Percentiles rank a stretch among this genome's conserved stretches.
Evolutionary conservation across 495 filamentous ascomycete species (phyloP).

Genomic region (Staphylotrichum longicolle): DNA sequence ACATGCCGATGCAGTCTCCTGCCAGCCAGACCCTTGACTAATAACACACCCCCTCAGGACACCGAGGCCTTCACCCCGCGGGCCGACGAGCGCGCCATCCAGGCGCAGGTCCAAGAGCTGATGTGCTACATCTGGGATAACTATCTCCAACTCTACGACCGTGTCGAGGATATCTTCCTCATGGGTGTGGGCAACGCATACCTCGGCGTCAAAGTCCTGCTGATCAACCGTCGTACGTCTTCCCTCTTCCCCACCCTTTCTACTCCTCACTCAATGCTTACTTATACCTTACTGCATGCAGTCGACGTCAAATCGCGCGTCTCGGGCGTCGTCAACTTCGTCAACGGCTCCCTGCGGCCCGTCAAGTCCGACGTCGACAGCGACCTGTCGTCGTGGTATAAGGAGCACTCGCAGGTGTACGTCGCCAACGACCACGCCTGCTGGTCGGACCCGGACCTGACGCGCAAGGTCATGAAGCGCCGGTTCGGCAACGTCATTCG

Average conservation of each 20-base stretch:
- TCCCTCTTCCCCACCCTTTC: not conserved
- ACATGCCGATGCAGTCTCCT: too few species aligned
- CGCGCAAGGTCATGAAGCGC: constrained; percentile 59
- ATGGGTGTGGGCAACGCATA: constrained; percentile 81
- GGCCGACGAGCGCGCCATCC: constrained; percentile 36
- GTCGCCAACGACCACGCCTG: constrained; percentile 68
- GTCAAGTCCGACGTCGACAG: constrained; percentile 62
- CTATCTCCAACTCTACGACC: constrained; percentile 78
- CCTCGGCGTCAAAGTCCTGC: constrained; percentile 63
- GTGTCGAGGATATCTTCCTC: constrained; percentile 67
- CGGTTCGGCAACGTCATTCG: constrained; percentile 63
- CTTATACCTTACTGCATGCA: not conserved
- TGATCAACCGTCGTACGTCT: constrained; percentile 61
- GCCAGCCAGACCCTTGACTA: too few species aligned
- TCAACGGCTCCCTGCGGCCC: constrained; percentile 63
- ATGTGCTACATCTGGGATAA: constrained; percentile 95
- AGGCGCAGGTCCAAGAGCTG: constrained; percentile 66
- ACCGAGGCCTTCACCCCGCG: constrained; percentile 37
- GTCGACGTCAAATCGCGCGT: constrained; percentile 47
- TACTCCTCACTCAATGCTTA: constrained; percentile 1
- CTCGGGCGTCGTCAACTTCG: constrained; percentile 54
- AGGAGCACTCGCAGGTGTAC: constrained; percentile 68
- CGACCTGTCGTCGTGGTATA: constrained; percentile 69
- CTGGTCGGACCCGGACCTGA: constrained; percentile 58
- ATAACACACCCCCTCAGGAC: constrained; percentile 11